These are phyloP conservation scores for Pseudomonodictys pantanalensis DNA, from an alignment of 495 filamentous ascomycete species.

Conservation along the genomic window DNA sequence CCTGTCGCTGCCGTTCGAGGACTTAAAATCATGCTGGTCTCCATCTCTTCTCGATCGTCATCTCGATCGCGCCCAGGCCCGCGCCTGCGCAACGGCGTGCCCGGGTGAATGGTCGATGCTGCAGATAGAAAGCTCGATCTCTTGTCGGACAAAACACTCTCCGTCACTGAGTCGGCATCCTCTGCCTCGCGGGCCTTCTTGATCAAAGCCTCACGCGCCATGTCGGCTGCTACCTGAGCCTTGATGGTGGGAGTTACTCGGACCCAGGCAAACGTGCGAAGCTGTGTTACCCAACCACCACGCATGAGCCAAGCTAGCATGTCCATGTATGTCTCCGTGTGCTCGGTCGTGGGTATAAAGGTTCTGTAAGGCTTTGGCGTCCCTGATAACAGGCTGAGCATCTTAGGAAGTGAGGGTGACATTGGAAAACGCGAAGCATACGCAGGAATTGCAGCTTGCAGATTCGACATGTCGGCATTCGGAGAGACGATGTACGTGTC, in stretches of 20 bases:
- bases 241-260: constrained; percentile 60
- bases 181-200: constrained; percentile 21
- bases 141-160: constrained; percentile 15
- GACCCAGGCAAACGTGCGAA: constrained; percentile 85
- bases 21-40: constrained; percentile 8
- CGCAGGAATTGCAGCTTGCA: constrained; percentile 65
- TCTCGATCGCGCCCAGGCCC: not conserved
- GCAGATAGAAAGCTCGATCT: constrained; percentile 9
- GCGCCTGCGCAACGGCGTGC: constrained; percentile 14
- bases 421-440: constrained; percentile 78
- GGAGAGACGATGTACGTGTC: constrained; percentile 94
- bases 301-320: constrained; percentile 92
- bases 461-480: constrained; percentile 75
- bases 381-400: constrained; percentile 72
- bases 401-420: constrained; percentile 75
- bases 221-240: constrained; percentile 56
- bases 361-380: constrained; percentile 74
- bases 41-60: constrained; percentile 6
- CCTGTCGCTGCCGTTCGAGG: constrained; percentile 2
- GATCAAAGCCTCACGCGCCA: constrained; percentile 48
- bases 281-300: constrained; percentile 86
- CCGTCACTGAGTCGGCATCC: constrained; percentile 24
- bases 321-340: constrained; percentile 79
- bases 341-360: constrained; percentile 83
- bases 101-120: not conserved